Conservation (phyloP, 2,329 filamentous ascomycete genomes). For the Penicillium sp. region DNA sequence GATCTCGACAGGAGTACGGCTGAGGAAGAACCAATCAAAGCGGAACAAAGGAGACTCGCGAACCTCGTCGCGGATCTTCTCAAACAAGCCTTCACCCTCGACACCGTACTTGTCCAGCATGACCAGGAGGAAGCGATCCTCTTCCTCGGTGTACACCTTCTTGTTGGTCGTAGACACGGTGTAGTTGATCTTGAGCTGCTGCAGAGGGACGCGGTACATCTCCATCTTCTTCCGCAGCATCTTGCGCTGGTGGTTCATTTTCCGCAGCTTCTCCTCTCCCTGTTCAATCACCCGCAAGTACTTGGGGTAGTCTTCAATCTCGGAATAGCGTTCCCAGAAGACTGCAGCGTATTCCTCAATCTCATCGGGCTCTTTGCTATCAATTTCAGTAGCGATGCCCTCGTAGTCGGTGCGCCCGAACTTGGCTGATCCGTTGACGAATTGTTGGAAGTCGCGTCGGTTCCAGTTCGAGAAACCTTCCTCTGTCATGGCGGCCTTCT, state of each 20-base stretch:
- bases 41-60: conserved; percentile 91
- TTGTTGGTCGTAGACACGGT: conserved; percentile 99
- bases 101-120: conserved; percentile 90
- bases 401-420: conserved; percentile 86
- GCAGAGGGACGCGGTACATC: conserved; percentile 93
- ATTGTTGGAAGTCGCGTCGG: conserved; percentile 95
- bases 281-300: conserved; percentile 87
- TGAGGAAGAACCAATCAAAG: conserved; percentile 99
- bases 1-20: conserved; percentile 88
- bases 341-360: conserved; percentile 90
- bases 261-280: conserved; percentile 85
- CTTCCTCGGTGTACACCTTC: conserved; percentile 98
- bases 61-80: conserved; percentile 95
- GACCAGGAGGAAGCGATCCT: conserved; percentile 92
- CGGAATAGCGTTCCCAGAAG: conserved; percentile 93
- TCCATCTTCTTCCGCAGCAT: conserved; percentile 93
- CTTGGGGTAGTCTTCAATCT: conserved; percentile 86
- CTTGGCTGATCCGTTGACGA: conserved; percentile 91
- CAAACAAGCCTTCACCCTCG: conserved; percentile 86
- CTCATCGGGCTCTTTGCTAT: conserved; percentile 82
- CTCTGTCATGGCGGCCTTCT: conserved; percentile 78
- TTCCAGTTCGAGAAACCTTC: conserved; percentile 96
- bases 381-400: conserved; percentile 83
- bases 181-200: conserved; percentile 98
- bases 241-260: conserved; percentile 89